A percentile compares a stretch with the other conserved stretches of the same genome.
Evolutionary conservation across 768 basidiomycete genomes (phyloP).

Genomic region (Tylopilus rubrobrunneus): DNA sequence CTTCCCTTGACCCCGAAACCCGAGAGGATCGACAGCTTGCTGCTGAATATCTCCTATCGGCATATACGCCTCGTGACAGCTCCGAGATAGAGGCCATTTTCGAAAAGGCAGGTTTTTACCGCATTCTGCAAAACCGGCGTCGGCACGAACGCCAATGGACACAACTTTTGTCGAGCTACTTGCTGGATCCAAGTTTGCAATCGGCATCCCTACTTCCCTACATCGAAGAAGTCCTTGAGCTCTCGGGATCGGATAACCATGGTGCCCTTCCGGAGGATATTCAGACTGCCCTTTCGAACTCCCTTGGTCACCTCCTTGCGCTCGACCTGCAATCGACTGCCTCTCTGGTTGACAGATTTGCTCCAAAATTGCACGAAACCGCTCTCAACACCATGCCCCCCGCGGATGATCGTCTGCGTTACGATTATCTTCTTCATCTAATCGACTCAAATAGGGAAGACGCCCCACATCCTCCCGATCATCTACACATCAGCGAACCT

Average conservation of each 20-base stretch:
- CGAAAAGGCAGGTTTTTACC: conserved; percentile 81
- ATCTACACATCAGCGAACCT: conserved; percentile 41
- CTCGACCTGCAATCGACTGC: conserved; percentile 66
- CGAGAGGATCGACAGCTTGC: conserved; percentile 95
- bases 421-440: conserved; percentile 74
- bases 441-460: conserved; percentile 51
- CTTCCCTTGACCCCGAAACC: conserved; percentile 71
- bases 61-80: conserved; percentile 79
- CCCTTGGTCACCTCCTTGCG: conserved; percentile 63
- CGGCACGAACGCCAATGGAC: conserved; percentile 75
- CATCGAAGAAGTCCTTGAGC: conserved; percentile 57
- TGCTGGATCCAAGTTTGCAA: conserved; percentile 67
- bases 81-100: conserved; percentile 68
- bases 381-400: conserved; percentile 53
- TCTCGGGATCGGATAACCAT: conserved; percentile 44
- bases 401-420: conserved; percentile 49
- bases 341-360: conserved; percentile 61
- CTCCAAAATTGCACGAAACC: conserved; percentile 60
- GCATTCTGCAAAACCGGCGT: conserved; percentile 83
- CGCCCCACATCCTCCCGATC: conserved; percentile 29
- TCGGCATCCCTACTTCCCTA: conserved; percentile 60
- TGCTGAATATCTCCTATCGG: conserved; percentile 88
- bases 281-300: conserved; percentile 45
- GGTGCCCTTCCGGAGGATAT: conserved; percentile 56
- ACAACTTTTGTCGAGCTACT: conserved; percentile 64